A percentile compares a stretch with the other conserved stretches of the same genome.
These are phyloP conservation scores for Macrotyloma uniflorum DNA, from an alignment of 306 rosid species.

Conservation along the genomic window DNA sequence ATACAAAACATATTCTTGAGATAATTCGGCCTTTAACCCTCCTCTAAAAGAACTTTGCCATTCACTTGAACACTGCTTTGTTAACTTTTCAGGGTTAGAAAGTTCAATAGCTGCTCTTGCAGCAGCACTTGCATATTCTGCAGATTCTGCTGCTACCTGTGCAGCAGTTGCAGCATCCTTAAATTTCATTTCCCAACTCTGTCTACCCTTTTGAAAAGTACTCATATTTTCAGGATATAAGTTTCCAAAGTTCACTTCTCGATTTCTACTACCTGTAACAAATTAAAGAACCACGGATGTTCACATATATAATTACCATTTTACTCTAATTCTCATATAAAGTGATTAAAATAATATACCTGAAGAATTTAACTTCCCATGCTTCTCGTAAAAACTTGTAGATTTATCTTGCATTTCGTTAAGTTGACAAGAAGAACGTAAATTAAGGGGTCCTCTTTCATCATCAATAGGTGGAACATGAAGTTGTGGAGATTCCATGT, in stretches of 20 bases:
- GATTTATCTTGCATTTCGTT: not conserved
- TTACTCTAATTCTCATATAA: not conserved
- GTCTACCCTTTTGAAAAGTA: conserved; percentile 35
- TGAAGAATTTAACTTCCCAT: conserved; percentile 37
- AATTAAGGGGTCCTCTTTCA: conserved; percentile 26
- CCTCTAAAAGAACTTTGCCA: not conserved
- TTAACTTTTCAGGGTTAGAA: not conserved
- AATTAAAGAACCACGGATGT: conserved; percentile 16
- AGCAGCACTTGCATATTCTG: conserved; percentile 76
- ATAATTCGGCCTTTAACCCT: not conserved
- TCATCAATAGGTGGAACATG: not conserved
- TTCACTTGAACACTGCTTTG: not conserved
- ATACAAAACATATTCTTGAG: not conserved
- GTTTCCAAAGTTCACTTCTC: conserved; percentile 24
- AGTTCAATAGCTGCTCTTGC: conserved; percentile 89
- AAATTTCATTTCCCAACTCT: conserved; percentile 51
- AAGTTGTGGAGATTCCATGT: not conserved
- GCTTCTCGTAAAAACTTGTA: conserved; percentile 27
- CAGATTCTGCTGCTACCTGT: conserved; percentile 87
- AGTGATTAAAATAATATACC: conserved; percentile 36
- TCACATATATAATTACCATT: not conserved
- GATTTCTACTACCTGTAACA: conserved; percentile 41
- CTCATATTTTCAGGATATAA: conserved; percentile 22
- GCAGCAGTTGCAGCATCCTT: conserved; percentile 54
- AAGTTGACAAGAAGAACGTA: not conserved